Evolutionary conservation across 768 basidiomycete genomes (phyloP), one percentile per base, ranked within the genome.

Genomic region (Naganishia onofrii): DNA sequence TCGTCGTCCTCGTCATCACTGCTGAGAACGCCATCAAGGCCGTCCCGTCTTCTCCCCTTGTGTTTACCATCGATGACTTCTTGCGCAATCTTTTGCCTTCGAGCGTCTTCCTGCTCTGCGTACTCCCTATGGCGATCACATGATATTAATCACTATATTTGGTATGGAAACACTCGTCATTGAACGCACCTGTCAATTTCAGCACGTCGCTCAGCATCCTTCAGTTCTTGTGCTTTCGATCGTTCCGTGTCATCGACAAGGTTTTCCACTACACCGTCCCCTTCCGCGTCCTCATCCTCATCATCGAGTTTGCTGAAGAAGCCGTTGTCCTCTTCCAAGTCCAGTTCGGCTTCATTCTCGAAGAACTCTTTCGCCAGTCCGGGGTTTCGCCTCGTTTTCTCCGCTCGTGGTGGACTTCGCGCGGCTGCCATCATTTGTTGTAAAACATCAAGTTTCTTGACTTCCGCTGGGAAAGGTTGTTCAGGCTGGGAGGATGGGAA

Each of bases 41-140:
- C 65, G 29, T 66, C 65, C 17, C 65, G 29, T 17, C 52, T n/a
- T 28, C 42, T 66, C 26, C 65, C 65, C 52, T 54, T 66, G 52
- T 52, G 34, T 66, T 66, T 66, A 32, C 65, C 65, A 9, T 66
- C 65, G 31, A 66, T 38, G 65, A 54, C 65, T n/a, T 66, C 65
- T n/a, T 66, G 65, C 6, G 65, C 65, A 38, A 66, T 66, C 34
- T 66, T 66, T 19, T 66, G 65, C 46, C 65, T 51, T 66, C 52
- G 46, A 38, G 65, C 65, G 48, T 66, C 65, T 34, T 66, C 65
- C 31, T 66, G 29, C 48, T 66, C 65, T 13, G 29, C 65, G 23
- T 52, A 52, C 48, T 66, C 52, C 26, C 65, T 66, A 21, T 34
- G 28, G 34, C 1, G 6, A 42, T 3, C 26, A 26, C 38, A 42